Conservation (phyloP, 2,329 filamentous ascomycete genomes). For the Calonectria henricotiae region DNA sequence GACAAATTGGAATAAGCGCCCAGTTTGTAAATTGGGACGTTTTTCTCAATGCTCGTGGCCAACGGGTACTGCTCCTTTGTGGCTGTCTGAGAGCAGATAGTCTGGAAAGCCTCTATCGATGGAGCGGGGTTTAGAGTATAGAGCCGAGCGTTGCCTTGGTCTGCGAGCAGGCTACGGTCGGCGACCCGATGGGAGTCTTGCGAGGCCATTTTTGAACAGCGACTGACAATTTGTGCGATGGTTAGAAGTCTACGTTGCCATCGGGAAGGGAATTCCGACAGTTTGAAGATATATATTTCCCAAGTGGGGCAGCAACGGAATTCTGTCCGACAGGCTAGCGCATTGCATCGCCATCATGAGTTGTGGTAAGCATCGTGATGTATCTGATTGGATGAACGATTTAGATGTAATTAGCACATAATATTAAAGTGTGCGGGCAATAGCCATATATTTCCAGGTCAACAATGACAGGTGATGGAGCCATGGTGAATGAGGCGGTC, state of each 20-base stretch:
- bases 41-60: constrained; percentile 62
- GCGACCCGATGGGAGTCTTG: constrained; percentile 6
- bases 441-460: no score
- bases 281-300: constrained; percentile 29
- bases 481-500: constrained; percentile 7
- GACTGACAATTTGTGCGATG: background rate
- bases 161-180: constrained; percentile 19
- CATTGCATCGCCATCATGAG: background rate
- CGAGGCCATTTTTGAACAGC: constrained; percentile 34
- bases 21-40: constrained; percentile 73
- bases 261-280: constrained; percentile 36
- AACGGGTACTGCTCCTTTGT: constrained; percentile 64
- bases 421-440: background rate
- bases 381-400: constrained; percentile 13
- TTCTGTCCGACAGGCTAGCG: constrained; percentile 34
- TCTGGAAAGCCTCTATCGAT: constrained; percentile 63
- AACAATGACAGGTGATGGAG: background rate
- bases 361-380: constrained; percentile 23
- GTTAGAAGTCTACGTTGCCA: constrained; percentile 26
- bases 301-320: constrained; percentile 37
- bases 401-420: background rate
- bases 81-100: constrained; percentile 62
- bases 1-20: constrained; percentile 54
- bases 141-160: constrained; percentile 42
- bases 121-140: constrained; percentile 53